These are phyloP conservation scores for Ogataea nonfermentans DNA, from an alignment of 805 yeast genomes.

Conservation along the genomic window DNA sequence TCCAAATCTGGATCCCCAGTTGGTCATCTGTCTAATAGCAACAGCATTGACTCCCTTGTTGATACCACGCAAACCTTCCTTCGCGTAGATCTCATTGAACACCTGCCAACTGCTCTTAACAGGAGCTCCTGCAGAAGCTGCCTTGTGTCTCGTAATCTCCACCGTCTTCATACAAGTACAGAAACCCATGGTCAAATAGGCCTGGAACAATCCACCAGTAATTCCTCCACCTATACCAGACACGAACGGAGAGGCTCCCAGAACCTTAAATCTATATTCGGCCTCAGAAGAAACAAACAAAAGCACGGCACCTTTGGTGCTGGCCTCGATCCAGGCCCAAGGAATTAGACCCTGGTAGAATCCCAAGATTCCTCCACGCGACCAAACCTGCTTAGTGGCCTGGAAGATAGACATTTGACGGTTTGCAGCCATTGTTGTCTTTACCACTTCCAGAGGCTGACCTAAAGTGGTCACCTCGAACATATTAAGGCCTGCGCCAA, in stretches of 20 bases:
- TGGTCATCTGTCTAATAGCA: conserved; percentile 97
- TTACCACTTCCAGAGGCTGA: conserved; percentile 93
- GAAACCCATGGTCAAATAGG: conserved; percentile 95
- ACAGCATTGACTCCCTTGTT: conserved; percentile 98
- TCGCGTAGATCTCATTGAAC: conserved; percentile 76
- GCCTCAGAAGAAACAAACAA: conserved; percentile 91
- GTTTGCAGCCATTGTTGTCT: conserved; percentile 98
- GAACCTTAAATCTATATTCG: conserved; percentile 66
- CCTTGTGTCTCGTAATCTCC: conserved; percentile 90
- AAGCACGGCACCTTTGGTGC: conserved; percentile 97
- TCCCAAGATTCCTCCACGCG: conserved; percentile 89
- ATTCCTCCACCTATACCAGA: conserved; percentile 97
- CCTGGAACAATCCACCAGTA: conserved; percentile 94
- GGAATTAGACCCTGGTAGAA: conserved; percentile 98
- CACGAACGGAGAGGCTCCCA: conserved; percentile 69
- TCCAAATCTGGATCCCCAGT: conserved; percentile 98
- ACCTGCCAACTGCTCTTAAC: conserved; percentile 80
- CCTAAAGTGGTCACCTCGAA: conserved; percentile 94
- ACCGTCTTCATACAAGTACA: conserved; percentile 99
- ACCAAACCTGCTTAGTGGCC: conserved; percentile 77
- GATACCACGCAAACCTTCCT: conserved; percentile 91
- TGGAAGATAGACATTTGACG: conserved; percentile 64
- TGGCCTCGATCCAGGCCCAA: conserved; percentile 99
- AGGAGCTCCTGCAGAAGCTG: conserved; percentile 60
- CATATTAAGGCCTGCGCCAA: conserved; percentile 91